phyloP scores from a whole-genome alignment of 2,329 filamentous ascomycete genomes.

The Cordyceps militaris region DNA sequence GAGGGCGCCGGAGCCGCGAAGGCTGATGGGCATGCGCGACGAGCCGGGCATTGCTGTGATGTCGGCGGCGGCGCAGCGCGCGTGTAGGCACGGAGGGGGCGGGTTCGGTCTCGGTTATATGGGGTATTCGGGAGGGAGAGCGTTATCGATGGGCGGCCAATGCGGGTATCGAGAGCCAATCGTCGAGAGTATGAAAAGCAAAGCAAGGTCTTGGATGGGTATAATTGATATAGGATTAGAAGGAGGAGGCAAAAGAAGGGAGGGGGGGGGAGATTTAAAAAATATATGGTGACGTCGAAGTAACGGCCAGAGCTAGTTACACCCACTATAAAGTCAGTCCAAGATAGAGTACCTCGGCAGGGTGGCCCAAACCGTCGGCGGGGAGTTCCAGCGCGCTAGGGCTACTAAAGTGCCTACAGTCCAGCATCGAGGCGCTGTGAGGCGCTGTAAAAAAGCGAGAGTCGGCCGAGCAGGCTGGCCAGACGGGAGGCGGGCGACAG shows the following conservation, averaged over 20 bases:
- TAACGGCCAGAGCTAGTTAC: background rate
- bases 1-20: constrained; percentile 58
- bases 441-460: background rate
- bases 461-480: background rate
- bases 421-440: background rate
- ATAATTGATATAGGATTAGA: background rate
- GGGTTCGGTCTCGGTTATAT: constrained; percentile 2
- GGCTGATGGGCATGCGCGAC: constrained; percentile 63
- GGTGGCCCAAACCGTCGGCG: too few species aligned
- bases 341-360: too few species aligned
- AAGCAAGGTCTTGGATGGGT: background rate
- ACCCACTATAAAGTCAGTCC: too few species aligned
- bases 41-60: constrained; percentile 51
- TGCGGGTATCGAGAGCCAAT: background rate
- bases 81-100: background rate
- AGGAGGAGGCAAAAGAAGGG: background rate
- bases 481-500: constrained; percentile 22
- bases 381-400: background rate
- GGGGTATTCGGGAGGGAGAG: background rate
- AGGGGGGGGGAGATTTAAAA: background rate
- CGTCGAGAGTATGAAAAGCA: background rate
- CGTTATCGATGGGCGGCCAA: background rate
- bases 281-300: constrained; percentile 9
- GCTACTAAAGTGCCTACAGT: background rate
- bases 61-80: background rate